phyloP scores from a whole-genome alignment of 345 rosid species.

The Rubroshorea leprosula region DNA sequence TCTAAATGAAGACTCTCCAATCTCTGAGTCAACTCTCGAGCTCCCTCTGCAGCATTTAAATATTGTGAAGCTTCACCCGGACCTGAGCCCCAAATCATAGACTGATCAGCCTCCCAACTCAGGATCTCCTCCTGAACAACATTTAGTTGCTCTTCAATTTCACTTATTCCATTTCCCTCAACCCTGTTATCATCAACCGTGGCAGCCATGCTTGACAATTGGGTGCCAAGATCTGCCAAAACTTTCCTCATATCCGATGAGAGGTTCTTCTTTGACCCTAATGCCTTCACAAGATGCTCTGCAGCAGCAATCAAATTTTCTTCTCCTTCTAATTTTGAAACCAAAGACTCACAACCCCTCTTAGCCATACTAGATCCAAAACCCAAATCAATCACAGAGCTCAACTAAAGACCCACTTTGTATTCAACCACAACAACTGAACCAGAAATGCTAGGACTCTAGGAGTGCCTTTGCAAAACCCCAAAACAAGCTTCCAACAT shows the following conservation, averaged over 20 bases:
- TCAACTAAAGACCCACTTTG: background rate
- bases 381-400: slow-evolving; percentile 1
- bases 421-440: background rate
- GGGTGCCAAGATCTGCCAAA: slow-evolving; percentile 54
- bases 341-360: slow-evolving; percentile 36
- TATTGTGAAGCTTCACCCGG: slow-evolving; percentile 43
- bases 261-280: slow-evolving; percentile 57
- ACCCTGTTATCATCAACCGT: slow-evolving; percentile 24
- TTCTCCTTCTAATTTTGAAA: slow-evolving; percentile 38
- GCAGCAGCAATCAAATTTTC: slow-evolving; percentile 66
- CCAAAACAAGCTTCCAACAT: background rate
- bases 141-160: slow-evolving; percentile 43
- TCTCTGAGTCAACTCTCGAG: slow-evolving; percentile 43
- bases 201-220: slow-evolving; percentile 46
- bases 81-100: slow-evolving; percentile 73
- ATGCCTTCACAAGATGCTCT: slow-evolving; percentile 42
- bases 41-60: slow-evolving; percentile 53
- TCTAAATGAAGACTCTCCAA: slow-evolving; percentile 35
- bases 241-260: slow-evolving; percentile 45
- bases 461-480: background rate
- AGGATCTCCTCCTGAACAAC: slow-evolving; percentile 57
- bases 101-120: slow-evolving; percentile 61
- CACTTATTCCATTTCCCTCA: slow-evolving; percentile 26
- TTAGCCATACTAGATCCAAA: slow-evolving; percentile 27
- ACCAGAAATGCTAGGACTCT: background rate